These are phyloP conservation scores for Mrakia hoshinonis DNA, from an alignment of 768 basidiomycete genomes.

Conservation along the genomic window DNA sequence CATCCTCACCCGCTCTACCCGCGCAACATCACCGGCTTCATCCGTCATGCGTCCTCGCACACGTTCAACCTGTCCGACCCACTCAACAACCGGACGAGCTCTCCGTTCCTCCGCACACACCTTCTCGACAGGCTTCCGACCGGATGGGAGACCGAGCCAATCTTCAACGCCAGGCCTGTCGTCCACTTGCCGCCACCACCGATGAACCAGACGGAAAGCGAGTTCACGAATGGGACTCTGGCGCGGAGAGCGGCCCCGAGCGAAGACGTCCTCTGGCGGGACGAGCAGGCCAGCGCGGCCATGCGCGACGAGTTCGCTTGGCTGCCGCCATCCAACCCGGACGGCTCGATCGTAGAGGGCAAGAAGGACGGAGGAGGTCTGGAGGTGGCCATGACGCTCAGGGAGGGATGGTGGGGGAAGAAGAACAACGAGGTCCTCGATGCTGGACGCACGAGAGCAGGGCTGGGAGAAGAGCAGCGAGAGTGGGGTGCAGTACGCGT, in stretches of 20 bases:
- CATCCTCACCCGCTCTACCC: not conserved
- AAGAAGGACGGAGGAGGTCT: not conserved
- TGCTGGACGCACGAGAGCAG: not conserved
- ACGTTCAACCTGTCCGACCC: constrained; percentile 22
- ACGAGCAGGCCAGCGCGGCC: not conserved
- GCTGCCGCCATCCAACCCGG: not conserved
- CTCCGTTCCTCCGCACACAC: not conserved
- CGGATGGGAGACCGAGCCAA: not conserved
- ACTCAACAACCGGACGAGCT: not conserved
- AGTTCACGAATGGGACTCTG: not conserved
- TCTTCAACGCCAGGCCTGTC: not conserved
- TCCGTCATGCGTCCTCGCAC: constrained; percentile 6
- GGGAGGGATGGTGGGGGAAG: constrained; percentile 19
- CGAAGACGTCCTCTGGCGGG: not conserved
- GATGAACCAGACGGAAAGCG: not conserved
- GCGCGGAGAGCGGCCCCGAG: not conserved
- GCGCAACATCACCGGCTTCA: constrained; percentile 21
- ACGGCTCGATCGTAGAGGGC: not conserved
- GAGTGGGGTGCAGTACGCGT: not conserved
- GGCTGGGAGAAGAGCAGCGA: not conserved
- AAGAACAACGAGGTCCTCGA: not conserved
- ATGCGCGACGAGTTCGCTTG: not conserved
- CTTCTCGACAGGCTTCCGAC: not conserved
- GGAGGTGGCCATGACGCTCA: not conserved
- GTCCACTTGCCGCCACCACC: not conserved